Percentiles rank a stretch among this genome's conserved stretches.
phyloP scores from a whole-genome alignment of 306 rosid species.

The Medicago truncatula region MtrunA17r5.0-ANR NC_053048.1:54470001-54470500 shows the following conservation, averaged over 20 bases:
- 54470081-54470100: slow-evolving; percentile 64
- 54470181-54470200: slow-evolving; percentile 89
- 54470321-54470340: slow-evolving; percentile 85
- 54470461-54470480: slow-evolving; percentile 63
- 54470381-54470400: slow-evolving; percentile 83
- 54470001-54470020: slow-evolving; percentile 65
- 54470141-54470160: slow-evolving; percentile 65
- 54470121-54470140: slow-evolving; percentile 69
- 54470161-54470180: slow-evolving; percentile 91
- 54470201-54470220: slow-evolving; percentile 78
- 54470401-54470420: slow-evolving; percentile 77
- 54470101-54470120: slow-evolving; percentile 70
- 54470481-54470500: slow-evolving; percentile 80
- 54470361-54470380: slow-evolving; percentile 72
- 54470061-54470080: slow-evolving; percentile 75
- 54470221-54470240: slow-evolving; percentile 74
- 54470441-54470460: slow-evolving; percentile 70
- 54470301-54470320: slow-evolving; percentile 80
- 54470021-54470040: slow-evolving; percentile 65
- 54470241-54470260: slow-evolving; percentile 71
- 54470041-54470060: slow-evolving; percentile 82
- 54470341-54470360: slow-evolving; percentile 86
- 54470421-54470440: slow-evolving; percentile 89
- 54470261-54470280: slow-evolving; percentile 94
- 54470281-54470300: slow-evolving; percentile 78